These are phyloP conservation scores for Paxillus ammoniavirescens DNA, from an alignment of 768 basidiomycete genomes.

Conservation along the genomic window DNA sequence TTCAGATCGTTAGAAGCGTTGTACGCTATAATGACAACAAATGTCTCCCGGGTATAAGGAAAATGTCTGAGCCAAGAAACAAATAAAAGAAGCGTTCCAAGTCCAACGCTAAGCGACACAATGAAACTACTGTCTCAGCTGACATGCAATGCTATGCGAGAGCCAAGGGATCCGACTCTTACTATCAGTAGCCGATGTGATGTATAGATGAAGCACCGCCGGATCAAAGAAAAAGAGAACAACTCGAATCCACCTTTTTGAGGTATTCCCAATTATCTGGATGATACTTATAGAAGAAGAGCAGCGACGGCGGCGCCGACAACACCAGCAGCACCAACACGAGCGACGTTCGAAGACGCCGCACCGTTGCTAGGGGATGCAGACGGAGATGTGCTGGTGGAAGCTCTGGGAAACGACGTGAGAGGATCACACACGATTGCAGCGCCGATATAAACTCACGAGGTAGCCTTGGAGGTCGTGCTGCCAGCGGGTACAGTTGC, in stretches of 20 bases:
- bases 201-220: conserved; percentile 15
- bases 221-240: conserved; percentile 3
- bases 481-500: conserved; percentile 2
- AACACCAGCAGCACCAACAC: conserved; percentile 42
- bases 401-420: conserved; percentile 4
- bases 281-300: conserved; percentile 34
- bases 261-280: neutral
- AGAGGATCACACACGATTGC: conserved; percentile 4
- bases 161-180: conserved; percentile 1
- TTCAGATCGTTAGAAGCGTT: conserved; percentile 16
- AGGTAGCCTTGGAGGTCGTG: conserved; percentile 1
- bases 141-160: neutral
- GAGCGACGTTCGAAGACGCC: conserved; percentile 43
- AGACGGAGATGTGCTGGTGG: conserved; percentile 24
- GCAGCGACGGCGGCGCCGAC: conserved; percentile 36
- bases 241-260: conserved; percentile 21
- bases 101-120: neutral
- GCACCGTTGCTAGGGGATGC: conserved; percentile 29
- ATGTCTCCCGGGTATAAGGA: conserved; percentile 8
- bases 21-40: conserved; percentile 17
- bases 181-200: conserved; percentile 10
- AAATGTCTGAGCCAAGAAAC: conserved; percentile 1
- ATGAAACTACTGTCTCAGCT: conserved; percentile 3
- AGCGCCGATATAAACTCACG: conserved; percentile 18
- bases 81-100: conserved; percentile 4